Percentiles rank a stretch among this genome's conserved stretches.
phyloP scores from a whole-genome alignment of 1,284 basidiomycete genomes.

The Xanthoconium separans region DNA sequence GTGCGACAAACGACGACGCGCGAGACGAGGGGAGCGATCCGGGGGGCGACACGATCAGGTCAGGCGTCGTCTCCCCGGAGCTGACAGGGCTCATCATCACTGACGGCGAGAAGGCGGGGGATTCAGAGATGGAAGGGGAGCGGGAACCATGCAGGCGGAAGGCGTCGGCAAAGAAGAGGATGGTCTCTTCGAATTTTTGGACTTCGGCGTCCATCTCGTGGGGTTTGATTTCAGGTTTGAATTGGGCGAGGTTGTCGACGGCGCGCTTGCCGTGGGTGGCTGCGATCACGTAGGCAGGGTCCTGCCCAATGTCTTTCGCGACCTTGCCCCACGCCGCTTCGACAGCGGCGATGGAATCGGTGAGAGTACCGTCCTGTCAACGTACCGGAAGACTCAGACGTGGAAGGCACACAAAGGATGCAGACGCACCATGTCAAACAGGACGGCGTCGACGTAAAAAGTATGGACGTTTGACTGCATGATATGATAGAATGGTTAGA shows the following conservation, averaged over 20 bases:
- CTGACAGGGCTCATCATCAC: conserved; percentile 28
- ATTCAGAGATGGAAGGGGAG: neutral
- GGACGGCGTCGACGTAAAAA: conserved; percentile 60
- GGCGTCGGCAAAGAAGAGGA: conserved; percentile 73
- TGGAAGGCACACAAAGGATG: neutral
- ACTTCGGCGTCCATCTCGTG: conserved; percentile 72
- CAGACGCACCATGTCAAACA: conserved; percentile 71
- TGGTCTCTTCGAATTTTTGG: conserved; percentile 65
- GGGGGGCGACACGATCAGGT: conserved; percentile 30
- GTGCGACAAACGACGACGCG: conserved; percentile 38
- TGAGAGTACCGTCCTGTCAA: conserved; percentile 65
- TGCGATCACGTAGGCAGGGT: conserved; percentile 63
- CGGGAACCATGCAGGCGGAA: conserved; percentile 47
- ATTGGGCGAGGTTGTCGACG: conserved; percentile 60
- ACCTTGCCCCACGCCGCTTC: conserved; percentile 81
- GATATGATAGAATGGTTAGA: neutral
- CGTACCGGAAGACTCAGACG: conserved; percentile 22
- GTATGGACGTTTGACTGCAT: conserved; percentile 30
- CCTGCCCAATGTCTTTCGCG: conserved; percentile 66
- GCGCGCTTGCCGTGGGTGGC: conserved; percentile 78
- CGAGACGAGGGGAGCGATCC: conserved; percentile 44
- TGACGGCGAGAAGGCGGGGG: conserved; percentile 23
- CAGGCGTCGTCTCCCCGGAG: conserved; percentile 42
- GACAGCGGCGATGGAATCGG: conserved; percentile 74
- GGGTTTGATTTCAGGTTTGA: conserved; percentile 55